These are phyloP conservation scores for Ilex aquifolium DNA, from an alignment of 257 asterid genomes.

Conservation along the genomic window DNA sequence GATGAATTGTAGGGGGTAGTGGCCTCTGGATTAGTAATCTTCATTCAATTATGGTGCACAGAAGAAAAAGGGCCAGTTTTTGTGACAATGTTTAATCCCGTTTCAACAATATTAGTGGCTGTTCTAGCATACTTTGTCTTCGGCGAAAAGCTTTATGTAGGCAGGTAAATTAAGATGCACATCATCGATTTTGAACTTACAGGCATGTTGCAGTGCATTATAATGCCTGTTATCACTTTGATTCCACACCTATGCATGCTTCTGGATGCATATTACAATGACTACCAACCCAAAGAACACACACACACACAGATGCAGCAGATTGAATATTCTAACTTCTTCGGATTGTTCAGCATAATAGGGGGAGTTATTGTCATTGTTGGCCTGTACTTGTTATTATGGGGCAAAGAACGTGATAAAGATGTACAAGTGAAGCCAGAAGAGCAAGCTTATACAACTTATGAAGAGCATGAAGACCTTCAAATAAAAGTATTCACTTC, in stretches of 20 bases:
- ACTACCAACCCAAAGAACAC: too few relatives aligned
- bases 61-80: constrained; percentile 74
- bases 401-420: constrained; percentile 65
- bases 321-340: not conserved
- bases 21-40: constrained; percentile 50
- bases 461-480: constrained; percentile 19
- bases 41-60: constrained; percentile 60
- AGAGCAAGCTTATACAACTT: constrained; percentile 11
- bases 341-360: constrained; percentile 40
- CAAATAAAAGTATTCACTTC: constrained; percentile 17
- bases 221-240: too few relatives aligned
- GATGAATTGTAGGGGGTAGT: constrained; percentile 47
- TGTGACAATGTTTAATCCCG: constrained; percentile 72
- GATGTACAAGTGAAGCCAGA: constrained; percentile 21
- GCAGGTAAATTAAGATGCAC: constrained; percentile 41
- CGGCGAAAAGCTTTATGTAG: constrained; percentile 57
- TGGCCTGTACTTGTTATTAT: constrained; percentile 65
- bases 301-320: not conserved
- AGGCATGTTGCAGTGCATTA: too few relatives aligned
- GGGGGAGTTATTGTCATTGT: constrained; percentile 50
- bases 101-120: constrained; percentile 54
- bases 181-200: not conserved
- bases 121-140: constrained; percentile 48
- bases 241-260: too few relatives aligned
- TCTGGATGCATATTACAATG: too few relatives aligned